A percentile compares a stretch with the other conserved stretches of the same genome.
These are phyloP conservation scores for Globisporangium cystogenes DNA, from an alignment of 352 stramenopile genomes.

Conservation along the genomic window DNA sequence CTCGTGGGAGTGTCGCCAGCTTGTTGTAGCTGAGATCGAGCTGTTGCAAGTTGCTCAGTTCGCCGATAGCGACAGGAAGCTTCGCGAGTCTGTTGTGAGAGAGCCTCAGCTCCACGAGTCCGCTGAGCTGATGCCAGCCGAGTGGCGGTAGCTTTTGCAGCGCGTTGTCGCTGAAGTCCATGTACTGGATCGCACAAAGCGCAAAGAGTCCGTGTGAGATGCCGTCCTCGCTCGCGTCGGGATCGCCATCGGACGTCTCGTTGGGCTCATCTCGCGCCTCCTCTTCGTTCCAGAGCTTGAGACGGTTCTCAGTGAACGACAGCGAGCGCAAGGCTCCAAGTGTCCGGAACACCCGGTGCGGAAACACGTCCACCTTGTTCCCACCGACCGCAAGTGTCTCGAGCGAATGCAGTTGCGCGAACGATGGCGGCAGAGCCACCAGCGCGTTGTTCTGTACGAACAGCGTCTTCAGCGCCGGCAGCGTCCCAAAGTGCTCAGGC, in stretches of 20 bases:
- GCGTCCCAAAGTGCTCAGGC: conserved; percentile 30
- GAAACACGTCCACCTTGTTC: conserved; percentile 46
- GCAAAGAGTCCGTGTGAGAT: conserved; percentile 20
- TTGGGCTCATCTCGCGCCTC: neutral
- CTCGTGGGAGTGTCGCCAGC: conserved; percentile 18
- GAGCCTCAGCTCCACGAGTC: conserved; percentile 38
- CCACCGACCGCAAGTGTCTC: conserved; percentile 32
- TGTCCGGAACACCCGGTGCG: conserved; percentile 12
- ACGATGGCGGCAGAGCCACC: conserved; percentile 33
- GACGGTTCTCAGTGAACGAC: conserved; percentile 38
- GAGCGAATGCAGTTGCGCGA: conserved; percentile 27
- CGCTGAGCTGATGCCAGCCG: conserved; percentile 22
- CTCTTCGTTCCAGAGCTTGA: conserved; percentile 26
- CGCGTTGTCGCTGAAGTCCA: conserved; percentile 46
- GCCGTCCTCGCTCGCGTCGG: neutral
- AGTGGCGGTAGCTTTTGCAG: conserved; percentile 19
- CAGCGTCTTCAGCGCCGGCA: conserved; percentile 22
- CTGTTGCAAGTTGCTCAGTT: conserved; percentile 18
- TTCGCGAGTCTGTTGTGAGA: conserved; percentile 31
- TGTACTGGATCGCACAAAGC: conserved; percentile 21
- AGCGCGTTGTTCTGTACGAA: conserved; percentile 32
- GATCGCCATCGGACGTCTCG: conserved; percentile 4
- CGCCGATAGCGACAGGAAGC: conserved; percentile 20
- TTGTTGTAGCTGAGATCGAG: conserved; percentile 49
- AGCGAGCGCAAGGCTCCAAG: conserved; percentile 23